Evolutionary conservation across 768 basidiomycete genomes (phyloP), one percentile per base, ranked within the genome.

Genomic region (Piloderma croceum): DNA sequence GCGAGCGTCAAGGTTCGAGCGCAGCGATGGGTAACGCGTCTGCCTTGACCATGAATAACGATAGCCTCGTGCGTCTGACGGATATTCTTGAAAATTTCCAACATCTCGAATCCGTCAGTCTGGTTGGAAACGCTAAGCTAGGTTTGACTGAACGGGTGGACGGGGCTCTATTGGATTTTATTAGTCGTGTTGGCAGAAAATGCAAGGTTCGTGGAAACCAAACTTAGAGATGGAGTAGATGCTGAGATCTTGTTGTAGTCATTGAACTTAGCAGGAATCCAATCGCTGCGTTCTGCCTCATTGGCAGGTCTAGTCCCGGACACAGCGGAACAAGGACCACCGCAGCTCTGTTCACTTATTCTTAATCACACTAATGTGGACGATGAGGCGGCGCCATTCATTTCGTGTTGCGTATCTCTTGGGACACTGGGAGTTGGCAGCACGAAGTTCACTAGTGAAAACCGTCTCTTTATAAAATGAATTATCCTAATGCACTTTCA

Each of bases 61-160:
- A 62, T 7, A 58, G 55, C 1, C 68, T 84, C 22, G 44, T 40
- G 6, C 55, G 55, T 15, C 59, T 83, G 31, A 73, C 75, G 5
- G 58, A 61, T 4, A 42, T 61, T 15, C 50, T 82, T 27, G 57
- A 54, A 17, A 36, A 44, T 0, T 68, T 60, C 44, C 31, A 46
- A 9, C 44, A 54, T 18, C 59, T 86, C 19, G 73, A 79, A 39
- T 69, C 63, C 43, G 42, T 86, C 36, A 84, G 61, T 51, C 61
- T 86, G 6, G 81, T 80, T 6, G 77, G 77, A 6, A 86, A 85
- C 50, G 64, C 67, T 5, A 82, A 79, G 43, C 53, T 86, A 13
- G 77, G 76, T 6, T 38, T 62, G n/a, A 51, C 56, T 0, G 58
- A 64, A 6, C 54, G 56, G 34, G 51, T 47, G 35, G 52, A 61